Evolutionary conservation across 177 flowering plant genomes (phyloP).

Genomic region (Telopea speciosissima): DNA sequence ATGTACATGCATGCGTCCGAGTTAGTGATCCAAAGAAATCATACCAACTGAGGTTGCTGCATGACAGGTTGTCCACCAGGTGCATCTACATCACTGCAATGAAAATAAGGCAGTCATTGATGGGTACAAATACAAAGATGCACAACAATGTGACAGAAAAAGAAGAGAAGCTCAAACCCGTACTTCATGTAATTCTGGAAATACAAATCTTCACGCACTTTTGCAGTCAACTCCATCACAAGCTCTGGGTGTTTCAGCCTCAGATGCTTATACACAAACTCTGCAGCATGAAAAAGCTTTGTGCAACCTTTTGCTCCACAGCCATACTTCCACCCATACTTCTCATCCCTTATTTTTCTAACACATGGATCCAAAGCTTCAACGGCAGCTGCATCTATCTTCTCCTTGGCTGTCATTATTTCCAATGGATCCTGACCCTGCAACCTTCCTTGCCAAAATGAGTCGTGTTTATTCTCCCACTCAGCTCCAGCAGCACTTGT

Average conservation of each 20-base stretch:
- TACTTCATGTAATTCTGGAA: conserved; percentile 97
- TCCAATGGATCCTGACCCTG: conserved; percentile 85
- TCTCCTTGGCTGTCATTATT: conserved; percentile 88
- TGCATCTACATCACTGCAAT: conserved; percentile 80
- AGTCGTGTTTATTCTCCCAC: conserved; percentile 89
- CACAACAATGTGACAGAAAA: neutral
- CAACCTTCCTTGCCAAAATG: conserved; percentile 80
- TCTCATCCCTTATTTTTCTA: conserved; percentile 96
- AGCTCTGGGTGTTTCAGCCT: conserved; percentile 89
- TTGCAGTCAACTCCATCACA: conserved; percentile 72
- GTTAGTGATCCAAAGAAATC: conserved; percentile 3
- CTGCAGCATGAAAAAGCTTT: conserved; percentile 95
- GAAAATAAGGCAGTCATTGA: neutral
- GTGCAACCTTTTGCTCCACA: conserved; percentile 99
- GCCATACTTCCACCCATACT: conserved; percentile 99
- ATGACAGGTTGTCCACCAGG: conserved; percentile 96
- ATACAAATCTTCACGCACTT: conserved; percentile 93
- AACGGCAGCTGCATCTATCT: conserved; percentile 84
- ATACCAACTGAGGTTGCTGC: conserved; percentile 76
- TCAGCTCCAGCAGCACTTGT: conserved; percentile 44
- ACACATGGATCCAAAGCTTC: conserved; percentile 88
- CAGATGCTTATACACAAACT: conserved; percentile 91
- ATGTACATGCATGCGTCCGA: neutral
- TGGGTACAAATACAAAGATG: neutral
- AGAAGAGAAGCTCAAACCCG: conserved; percentile 5